These are phyloP conservation scores for Eucalyptus microcorys DNA, from an alignment of 345 rosid genomes.

Conservation along the genomic window DNA sequence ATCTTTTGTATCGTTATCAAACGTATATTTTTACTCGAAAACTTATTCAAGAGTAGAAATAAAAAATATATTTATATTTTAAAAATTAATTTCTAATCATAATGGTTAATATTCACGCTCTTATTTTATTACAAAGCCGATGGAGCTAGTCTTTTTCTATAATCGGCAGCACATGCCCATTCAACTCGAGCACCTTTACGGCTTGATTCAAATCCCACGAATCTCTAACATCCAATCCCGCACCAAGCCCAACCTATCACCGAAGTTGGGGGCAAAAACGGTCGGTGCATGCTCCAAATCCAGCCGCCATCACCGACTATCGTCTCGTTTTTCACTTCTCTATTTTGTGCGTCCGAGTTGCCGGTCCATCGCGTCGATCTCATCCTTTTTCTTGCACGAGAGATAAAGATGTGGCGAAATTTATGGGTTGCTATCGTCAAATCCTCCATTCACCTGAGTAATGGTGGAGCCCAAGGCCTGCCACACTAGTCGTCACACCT, in stretches of 20 bases:
- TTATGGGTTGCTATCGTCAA: not conserved
- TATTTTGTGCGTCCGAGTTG: too few relatives aligned
- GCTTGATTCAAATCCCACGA: not conserved
- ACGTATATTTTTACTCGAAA: accelerated
- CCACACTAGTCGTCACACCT: not conserved
- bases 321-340: too few relatives aligned
- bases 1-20: accelerated
- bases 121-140: too few relatives aligned
- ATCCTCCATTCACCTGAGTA: not conserved
- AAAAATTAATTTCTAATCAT: accelerated
- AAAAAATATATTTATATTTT: accelerated
- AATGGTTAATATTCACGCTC: accelerated
- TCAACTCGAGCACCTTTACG: not conserved
- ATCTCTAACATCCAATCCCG: not conserved
- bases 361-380: not conserved
- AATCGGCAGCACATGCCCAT: not conserved
- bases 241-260: not conserved
- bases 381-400: not conserved
- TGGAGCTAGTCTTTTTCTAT: too few relatives aligned
- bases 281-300: too few relatives aligned
- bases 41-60: too few relatives aligned
- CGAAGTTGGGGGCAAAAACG: too few relatives aligned
- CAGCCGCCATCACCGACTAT: too few relatives aligned
- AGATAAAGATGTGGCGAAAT: not conserved
- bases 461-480: not conserved